These are phyloP conservation scores for Secale cereale DNA, from an alignment of 176 grass and related monocot genomes.

Conservation along the genomic window DNA sequence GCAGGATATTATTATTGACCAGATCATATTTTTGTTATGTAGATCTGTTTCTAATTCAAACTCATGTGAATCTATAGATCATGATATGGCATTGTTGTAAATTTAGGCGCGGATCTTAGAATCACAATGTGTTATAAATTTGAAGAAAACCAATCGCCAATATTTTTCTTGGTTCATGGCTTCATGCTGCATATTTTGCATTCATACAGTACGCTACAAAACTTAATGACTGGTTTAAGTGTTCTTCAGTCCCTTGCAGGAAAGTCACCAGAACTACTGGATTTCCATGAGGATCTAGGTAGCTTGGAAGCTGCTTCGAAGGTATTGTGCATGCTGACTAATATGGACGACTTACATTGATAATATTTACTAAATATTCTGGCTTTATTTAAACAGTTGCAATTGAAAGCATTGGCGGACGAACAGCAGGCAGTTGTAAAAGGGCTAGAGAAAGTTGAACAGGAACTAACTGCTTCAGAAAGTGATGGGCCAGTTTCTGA, in stretches of 20 bases:
- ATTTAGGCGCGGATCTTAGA: not conserved
- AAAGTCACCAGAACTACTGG: conserved; percentile 69
- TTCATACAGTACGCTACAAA: conserved; percentile 24
- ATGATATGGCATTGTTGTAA: not conserved
- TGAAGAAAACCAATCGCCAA: not conserved
- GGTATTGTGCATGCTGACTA: conserved; percentile 46
- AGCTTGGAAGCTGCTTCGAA: conserved; percentile 90
- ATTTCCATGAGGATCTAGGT: conserved; percentile 80
- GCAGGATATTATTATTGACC: too few relatives aligned
- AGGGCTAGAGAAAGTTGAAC: conserved; percentile 82
- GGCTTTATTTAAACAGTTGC: conserved; percentile 62
- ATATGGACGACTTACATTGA: conserved; percentile 7
- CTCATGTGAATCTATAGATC: too few relatives aligned
- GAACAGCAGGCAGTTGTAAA: conserved; percentile 85
- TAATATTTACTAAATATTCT: conserved; percentile 22
- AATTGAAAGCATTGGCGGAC: conserved; percentile 80
- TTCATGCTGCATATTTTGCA: conserved; percentile 24
- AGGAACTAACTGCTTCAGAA: conserved; percentile 75
- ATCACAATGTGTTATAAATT: not conserved
- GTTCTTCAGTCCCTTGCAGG: conserved; percentile 76
- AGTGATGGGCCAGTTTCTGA: conserved; percentile 84
- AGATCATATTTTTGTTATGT: too few relatives aligned
- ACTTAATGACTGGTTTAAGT: conserved; percentile 44
- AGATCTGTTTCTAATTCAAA: too few relatives aligned
- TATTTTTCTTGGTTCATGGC: not conserved